Conservation (phyloP, 495 filamentous ascomycete genomes). For the Penicillium silybi region DNA sequence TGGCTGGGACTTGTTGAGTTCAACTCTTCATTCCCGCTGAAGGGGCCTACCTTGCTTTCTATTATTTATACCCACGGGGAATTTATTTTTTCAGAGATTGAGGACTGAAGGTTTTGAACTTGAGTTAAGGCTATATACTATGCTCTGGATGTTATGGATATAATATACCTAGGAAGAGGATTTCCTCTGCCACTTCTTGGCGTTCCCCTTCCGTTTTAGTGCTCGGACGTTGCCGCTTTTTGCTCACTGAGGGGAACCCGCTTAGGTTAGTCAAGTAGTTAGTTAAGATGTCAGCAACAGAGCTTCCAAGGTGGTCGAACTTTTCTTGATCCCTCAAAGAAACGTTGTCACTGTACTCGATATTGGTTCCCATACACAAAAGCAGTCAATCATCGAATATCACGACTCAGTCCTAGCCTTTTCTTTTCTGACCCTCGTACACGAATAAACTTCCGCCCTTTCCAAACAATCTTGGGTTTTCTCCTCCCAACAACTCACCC, state of each 20-base stretch:
- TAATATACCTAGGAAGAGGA: not conserved
- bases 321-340: conserved; percentile 10
- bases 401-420: conserved; percentile 13
- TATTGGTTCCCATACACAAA: conserved; percentile 8
- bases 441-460: not conserved
- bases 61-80: not conserved
- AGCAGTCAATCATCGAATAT: conserved; percentile 11
- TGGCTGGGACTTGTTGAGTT: conserved; percentile 43
- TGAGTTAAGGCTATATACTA: not conserved
- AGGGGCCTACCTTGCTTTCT: not conserved
- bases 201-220: conserved; percentile 12
- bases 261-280: too few relatives aligned
- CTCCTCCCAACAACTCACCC: conserved; percentile 15
- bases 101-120: not conserved
- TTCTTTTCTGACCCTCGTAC: conserved; percentile 1
- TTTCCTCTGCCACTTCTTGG: conserved; percentile 17
- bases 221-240: not conserved
- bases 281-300: conserved; percentile 6
- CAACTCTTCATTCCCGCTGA: not conserved
- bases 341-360: conserved; percentile 11
- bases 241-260: not conserved
- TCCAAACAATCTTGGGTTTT: conserved; percentile 11
- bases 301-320: conserved; percentile 6
- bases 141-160: not conserved
- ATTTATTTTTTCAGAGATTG: not conserved